Percentiles rank a stretch among this genome's conserved stretches.
Conservation (phyloP, 495 filamentous ascomycete species). For the Aspergillus homomorphus region DNA sequence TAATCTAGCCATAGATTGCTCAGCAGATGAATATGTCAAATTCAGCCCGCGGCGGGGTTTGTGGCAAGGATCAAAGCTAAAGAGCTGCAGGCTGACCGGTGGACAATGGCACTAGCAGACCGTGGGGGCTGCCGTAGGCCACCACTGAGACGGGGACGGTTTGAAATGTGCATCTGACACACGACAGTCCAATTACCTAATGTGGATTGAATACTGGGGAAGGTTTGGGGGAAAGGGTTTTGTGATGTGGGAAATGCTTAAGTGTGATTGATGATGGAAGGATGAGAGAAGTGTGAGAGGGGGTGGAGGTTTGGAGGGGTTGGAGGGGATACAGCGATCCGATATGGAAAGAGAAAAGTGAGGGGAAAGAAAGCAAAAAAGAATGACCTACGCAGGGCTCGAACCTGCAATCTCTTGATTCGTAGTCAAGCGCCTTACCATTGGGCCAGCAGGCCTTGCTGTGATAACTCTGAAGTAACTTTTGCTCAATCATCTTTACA, state of each 20-base stretch:
- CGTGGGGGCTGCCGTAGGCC: not conserved
- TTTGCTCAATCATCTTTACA: no score
- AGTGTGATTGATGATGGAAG: not conserved
- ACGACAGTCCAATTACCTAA: not conserved
- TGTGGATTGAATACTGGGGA: not conserved
- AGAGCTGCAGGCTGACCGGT: not conserved
- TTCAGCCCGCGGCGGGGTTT: not conserved
- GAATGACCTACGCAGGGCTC: slow-evolving; percentile 44
- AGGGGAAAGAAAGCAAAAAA: slow-evolving; percentile 14
- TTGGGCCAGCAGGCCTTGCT: slow-evolving; percentile 54
- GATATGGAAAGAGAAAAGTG: not conserved
- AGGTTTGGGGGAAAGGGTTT: not conserved
- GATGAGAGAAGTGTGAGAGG: not conserved
- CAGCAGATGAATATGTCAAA: not conserved
- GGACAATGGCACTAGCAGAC: not conserved
- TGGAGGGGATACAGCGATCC: not conserved
- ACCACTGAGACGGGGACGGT: no score
- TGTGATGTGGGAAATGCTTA: not conserved
- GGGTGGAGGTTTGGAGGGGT: no score
- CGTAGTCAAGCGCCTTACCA: slow-evolving; percentile 74
- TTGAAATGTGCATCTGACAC: not conserved
- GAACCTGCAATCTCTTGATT: slow-evolving; percentile 60
- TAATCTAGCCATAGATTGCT: not conserved
- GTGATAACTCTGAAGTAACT: not conserved
- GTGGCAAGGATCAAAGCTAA: not conserved